phyloP scores from a whole-genome alignment of 805 yeast genomes.

The Lachancea mirantina region DNA sequence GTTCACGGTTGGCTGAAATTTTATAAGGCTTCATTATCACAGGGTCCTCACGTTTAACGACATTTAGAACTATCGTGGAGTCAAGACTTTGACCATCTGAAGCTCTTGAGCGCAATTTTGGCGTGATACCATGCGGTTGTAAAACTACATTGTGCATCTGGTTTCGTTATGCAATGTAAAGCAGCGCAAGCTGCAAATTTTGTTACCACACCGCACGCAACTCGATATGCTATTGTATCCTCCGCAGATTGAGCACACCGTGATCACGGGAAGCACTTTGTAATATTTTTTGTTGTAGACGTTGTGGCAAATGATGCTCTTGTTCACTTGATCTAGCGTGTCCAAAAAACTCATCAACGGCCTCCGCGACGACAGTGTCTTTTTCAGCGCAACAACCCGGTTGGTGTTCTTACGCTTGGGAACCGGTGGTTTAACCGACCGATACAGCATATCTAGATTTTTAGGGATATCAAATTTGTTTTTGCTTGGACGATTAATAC shows the following conservation, averaged over 20 bases:
- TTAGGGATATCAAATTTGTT: slow-evolving; percentile 29
- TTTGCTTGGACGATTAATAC: slow-evolving; percentile 16
- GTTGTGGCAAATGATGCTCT: slow-evolving; percentile 25
- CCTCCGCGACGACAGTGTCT: slow-evolving; percentile 26
- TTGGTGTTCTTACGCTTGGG: slow-evolving; percentile 28
- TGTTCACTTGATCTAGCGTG: slow-evolving; percentile 25
- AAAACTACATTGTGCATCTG: slow-evolving; percentile 20
- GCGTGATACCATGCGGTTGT: neutral
- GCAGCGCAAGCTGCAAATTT: slow-evolving; percentile 29
- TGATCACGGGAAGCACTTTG: slow-evolving; percentile 29
- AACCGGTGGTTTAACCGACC: slow-evolving; percentile 29
- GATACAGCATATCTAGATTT: slow-evolving; percentile 23
- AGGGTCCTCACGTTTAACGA: neutral
- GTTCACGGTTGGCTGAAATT: too few species aligned
- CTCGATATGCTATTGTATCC: slow-evolving; percentile 28
- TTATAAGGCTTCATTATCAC: neutral
- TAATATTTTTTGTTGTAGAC: slow-evolving; percentile 29
- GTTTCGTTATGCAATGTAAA: slow-evolving; percentile 30
- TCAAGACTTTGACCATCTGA: too few species aligned
- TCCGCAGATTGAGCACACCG: slow-evolving; percentile 31
- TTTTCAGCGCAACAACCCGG: slow-evolving; percentile 26
- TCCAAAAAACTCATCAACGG: slow-evolving; percentile 28
- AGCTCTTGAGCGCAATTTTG: neutral
- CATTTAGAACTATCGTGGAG: neutral
- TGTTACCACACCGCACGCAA: slow-evolving; percentile 29